phyloP scores from a whole-genome alignment of 2,329 filamentous ascomycete species.

The Colletotrichum gloeosporioides region DNA sequence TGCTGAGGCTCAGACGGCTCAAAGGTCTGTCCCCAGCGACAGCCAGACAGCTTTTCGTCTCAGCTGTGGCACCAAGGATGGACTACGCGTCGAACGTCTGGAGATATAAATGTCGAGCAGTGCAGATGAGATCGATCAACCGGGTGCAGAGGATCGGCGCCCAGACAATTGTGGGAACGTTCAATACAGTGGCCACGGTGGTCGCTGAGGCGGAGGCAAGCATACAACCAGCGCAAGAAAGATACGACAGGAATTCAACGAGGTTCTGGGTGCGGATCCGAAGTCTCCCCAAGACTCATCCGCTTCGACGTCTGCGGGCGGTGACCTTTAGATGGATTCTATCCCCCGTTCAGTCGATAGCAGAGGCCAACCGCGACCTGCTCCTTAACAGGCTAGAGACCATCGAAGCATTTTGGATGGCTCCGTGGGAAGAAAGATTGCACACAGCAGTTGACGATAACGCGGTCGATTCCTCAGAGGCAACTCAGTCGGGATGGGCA shows the following conservation, averaged over 20 bases:
- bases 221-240: background rate
- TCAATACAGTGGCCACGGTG: background rate
- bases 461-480: background rate
- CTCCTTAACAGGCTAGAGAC: background rate
- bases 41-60: background rate
- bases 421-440: background rate
- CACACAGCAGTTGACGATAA: background rate
- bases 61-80: background rate
- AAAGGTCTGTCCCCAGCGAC: constrained; percentile 1
- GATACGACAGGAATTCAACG: background rate
- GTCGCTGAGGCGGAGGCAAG: constrained; percentile 1
- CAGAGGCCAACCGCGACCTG: background rate
- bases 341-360: background rate
- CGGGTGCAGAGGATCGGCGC: background rate
- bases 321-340: background rate
- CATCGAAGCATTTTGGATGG: background rate
- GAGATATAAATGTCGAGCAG: background rate
- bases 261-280: background rate
- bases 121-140: background rate
- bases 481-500: background rate
- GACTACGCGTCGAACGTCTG: background rate
- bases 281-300: background rate
- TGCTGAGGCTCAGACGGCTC: constrained; percentile 16
- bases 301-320: background rate
- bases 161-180: background rate